These are phyloP conservation scores for Candida succiphila DNA, from an alignment of 805 yeast species.

Conservation along the genomic window DNA sequence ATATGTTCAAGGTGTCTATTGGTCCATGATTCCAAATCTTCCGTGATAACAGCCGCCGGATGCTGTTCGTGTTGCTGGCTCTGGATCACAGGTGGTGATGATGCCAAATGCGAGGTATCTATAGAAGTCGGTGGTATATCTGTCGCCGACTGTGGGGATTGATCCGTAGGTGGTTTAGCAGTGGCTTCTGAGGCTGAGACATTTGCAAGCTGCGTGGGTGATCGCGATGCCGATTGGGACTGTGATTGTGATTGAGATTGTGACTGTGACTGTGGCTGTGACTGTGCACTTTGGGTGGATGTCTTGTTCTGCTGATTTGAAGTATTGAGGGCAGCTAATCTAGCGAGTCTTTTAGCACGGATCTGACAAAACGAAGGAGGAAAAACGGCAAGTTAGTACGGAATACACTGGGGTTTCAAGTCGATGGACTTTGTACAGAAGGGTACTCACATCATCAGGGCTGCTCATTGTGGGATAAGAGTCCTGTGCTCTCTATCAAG, in stretches of 20 bases:
- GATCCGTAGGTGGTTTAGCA: conserved; percentile 1
- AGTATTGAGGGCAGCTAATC: conserved; percentile 23
- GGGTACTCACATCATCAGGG: background rate
- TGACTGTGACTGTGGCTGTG: background rate
- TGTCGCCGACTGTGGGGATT: conserved; percentile 1
- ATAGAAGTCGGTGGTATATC: background rate
- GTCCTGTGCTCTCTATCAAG: too few relatives aligned
- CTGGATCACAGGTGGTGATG: background rate
- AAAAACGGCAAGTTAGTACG: background rate
- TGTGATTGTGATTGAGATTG: background rate
- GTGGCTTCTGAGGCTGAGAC: conserved; percentile 3
- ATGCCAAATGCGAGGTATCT: background rate
- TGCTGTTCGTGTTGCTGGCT: too few relatives aligned
- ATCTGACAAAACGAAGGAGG: conserved; percentile 10
- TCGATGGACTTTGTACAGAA: background rate
- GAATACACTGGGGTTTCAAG: background rate
- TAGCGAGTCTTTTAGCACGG: conserved; percentile 40
- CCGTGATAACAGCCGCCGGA: conserved; percentile 4
- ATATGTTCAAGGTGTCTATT: conserved; percentile 24
- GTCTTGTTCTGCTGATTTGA: background rate
- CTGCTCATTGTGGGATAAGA: background rate
- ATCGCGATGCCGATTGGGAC: conserved; percentile 1
- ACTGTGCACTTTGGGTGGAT: conserved; percentile 2
- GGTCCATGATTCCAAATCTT: conserved; percentile 31
- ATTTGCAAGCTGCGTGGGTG: conserved; percentile 3